phyloP scores from a whole-genome alignment of 2,329 filamentous ascomycete species.

The Laburnicola sp. region DNA sequence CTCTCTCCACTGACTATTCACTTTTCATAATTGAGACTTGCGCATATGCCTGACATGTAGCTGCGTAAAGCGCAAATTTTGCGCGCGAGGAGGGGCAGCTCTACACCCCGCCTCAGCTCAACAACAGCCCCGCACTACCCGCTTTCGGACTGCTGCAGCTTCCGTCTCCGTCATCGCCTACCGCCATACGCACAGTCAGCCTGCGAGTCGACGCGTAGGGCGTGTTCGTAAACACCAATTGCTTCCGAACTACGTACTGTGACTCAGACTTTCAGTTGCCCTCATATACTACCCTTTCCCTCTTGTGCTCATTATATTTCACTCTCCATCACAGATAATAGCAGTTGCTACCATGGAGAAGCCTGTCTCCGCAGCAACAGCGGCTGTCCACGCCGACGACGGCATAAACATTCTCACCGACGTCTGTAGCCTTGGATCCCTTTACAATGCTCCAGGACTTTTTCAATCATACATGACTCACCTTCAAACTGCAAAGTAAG shows the following conservation, averaged over 20 bases:
- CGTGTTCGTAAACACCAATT: too few species aligned
- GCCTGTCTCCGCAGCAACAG: constrained; percentile 62
- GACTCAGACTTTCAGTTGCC: too few species aligned
- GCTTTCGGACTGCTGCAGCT: constrained; percentile 9
- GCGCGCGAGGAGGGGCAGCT: constrained; percentile 22
- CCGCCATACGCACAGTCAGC: constrained; percentile 7
- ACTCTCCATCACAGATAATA: background rate
- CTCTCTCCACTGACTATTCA: background rate
- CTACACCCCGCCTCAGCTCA: constrained; percentile 22
- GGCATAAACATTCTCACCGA: constrained; percentile 72
- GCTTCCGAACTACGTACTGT: too few species aligned
- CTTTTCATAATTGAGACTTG: background rate
- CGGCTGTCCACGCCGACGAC: constrained; percentile 82
- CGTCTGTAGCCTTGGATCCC: constrained; percentile 32
- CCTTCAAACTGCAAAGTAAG: too few species aligned
- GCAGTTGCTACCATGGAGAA: constrained; percentile 15
- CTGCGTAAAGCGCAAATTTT: constrained; percentile 21
- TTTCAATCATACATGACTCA: too few species aligned
- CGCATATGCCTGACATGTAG: background rate
- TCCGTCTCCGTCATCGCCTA: constrained; percentile 21
- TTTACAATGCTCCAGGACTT: background rate
- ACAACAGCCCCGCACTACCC: constrained; percentile 32
- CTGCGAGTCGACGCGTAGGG: background rate
- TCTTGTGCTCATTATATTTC: background rate
- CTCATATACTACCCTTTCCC: too few species aligned